Base-by-base conservation (phyloP, 208 protist species). In the Porcisia hertigi region DNA sequence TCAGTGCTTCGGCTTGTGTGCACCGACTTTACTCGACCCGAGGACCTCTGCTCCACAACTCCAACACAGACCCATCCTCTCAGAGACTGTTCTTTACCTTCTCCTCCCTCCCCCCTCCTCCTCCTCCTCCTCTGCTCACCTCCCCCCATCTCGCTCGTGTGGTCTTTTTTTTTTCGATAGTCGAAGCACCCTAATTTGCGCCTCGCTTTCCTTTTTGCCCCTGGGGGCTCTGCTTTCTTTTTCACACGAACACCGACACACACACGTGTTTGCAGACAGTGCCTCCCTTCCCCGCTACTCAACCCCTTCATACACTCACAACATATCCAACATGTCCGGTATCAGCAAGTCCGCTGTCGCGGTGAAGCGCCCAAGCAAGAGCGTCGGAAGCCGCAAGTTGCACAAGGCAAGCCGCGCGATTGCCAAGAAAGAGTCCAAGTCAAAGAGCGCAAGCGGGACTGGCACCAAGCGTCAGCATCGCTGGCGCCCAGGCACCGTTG, bases 401-500 rank as follows among this genome's bases (percentile, higher is more conserved):
- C 86, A 95, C 79, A 93, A 84, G 78, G 80, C 82, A 70, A 90
- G 89, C 69, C 90, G 86, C 74, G 85, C 88, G 30, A 88, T 80
- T 3, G 88, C 88, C 11, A 94, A 97, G 83, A 90, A 94, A 75
- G 87, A 92, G 71, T 63, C 69, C 43, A 77, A 73, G 59, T 47
- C 71, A 43, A 45, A 55, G 57, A 62, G 47, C 3, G 47, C 52
- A 16, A 71, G 63, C 60, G 45, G 53, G 11, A 81, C 86, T 53
- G 97, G 97, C 49, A 76, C 98, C 20, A 99, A 99, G 94, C 98
- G 98, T 79, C 91, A 94, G 34, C 98, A 99, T 80, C 91, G 98
- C 78, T 99, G 98, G 98, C 91, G 98, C 76, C 99, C 99, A 36
- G 99, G 99, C 67, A 99, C 99, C 25, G 98, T 99, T 18, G 99